Conservation (phyloP, 371 early-diverging fungal species). For the Capillidium rhysosporum region DNA sequence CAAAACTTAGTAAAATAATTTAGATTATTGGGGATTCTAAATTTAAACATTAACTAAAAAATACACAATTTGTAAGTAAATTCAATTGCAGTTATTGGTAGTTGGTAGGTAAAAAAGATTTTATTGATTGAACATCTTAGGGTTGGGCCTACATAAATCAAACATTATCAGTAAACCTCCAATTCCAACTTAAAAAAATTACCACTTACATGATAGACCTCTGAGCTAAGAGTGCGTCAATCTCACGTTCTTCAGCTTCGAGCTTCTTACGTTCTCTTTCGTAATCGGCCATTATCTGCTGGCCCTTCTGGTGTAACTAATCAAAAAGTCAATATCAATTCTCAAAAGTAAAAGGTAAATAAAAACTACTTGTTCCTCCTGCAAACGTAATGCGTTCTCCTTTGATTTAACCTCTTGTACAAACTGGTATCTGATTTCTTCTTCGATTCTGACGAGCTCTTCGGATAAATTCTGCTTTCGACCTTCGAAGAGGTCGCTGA, state of each 20-base stretch:
- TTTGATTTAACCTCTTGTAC: conserved; percentile 51
- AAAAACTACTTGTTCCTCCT: conserved; percentile 32
- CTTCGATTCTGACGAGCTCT: conserved; percentile 55
- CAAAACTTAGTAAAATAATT: too few relatives aligned
- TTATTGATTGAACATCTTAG: too few relatives aligned
- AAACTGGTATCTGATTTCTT: conserved; percentile 50
- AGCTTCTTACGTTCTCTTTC: conserved; percentile 11
- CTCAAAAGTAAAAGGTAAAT: neutral
- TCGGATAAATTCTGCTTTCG: conserved; percentile 25
- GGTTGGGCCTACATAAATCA: too few relatives aligned
- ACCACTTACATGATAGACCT: too few relatives aligned
- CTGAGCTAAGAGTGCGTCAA: conserved; percentile 9
- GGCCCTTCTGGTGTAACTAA: conserved; percentile 9
- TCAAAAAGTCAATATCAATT: neutral
- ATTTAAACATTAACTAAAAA: too few relatives aligned
- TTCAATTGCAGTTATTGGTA: too few relatives aligned
- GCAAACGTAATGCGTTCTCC: conserved; percentile 35
- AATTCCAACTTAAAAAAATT: too few relatives aligned
- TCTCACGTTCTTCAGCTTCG: conserved; percentile 11
- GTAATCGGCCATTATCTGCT: conserved; percentile 12
- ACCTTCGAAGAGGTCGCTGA: conserved; percentile 26
- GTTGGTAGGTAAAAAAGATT: too few relatives aligned
- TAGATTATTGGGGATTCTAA: too few relatives aligned
- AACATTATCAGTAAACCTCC: too few relatives aligned
- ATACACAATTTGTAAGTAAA: too few relatives aligned